Conservation (phyloP, 495 filamentous ascomycete species). For the Podospora australis region DNA sequence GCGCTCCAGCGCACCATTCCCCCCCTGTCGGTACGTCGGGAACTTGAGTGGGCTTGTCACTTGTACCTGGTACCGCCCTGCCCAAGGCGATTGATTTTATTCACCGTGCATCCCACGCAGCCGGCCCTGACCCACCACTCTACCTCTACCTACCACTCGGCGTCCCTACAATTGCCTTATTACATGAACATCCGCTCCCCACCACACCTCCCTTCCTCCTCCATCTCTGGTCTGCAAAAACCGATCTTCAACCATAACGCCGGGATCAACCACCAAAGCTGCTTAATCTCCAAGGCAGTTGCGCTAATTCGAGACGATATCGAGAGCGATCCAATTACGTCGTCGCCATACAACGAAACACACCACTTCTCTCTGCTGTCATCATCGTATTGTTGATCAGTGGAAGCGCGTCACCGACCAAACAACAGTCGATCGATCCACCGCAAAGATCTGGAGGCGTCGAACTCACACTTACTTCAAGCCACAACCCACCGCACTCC, state of each 20-base stretch:
- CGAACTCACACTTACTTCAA: background rate
- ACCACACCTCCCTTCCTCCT: conserved; percentile 22
- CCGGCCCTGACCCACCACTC: conserved; percentile 12
- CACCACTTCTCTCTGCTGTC: background rate
- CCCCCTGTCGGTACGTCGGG: conserved; percentile 24
- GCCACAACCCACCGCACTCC: background rate
- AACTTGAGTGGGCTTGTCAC: conserved; percentile 21
- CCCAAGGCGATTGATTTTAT: conserved; percentile 21
- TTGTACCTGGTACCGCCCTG: conserved; percentile 23
- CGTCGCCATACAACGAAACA: background rate
- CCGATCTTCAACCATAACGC: conserved; percentile 11
- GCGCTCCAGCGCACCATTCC: too few species aligned
- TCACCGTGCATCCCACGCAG: conserved; percentile 25
- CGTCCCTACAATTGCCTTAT: conserved; percentile 22
- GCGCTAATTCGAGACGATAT: background rate
- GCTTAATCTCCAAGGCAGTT: background rate
- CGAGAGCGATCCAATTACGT: conserved; percentile 1
- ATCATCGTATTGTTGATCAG: too few species aligned
- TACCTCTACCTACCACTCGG: background rate
- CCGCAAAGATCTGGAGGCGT: background rate
- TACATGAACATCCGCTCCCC: conserved; percentile 31
- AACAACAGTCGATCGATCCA: too few species aligned
- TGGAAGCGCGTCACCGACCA: too few species aligned
- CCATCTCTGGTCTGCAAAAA: conserved; percentile 14
- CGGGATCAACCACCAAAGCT: conserved; percentile 1